Conservation (phyloP, 305 asterid species). For the Solanum hybrid region DNA sequence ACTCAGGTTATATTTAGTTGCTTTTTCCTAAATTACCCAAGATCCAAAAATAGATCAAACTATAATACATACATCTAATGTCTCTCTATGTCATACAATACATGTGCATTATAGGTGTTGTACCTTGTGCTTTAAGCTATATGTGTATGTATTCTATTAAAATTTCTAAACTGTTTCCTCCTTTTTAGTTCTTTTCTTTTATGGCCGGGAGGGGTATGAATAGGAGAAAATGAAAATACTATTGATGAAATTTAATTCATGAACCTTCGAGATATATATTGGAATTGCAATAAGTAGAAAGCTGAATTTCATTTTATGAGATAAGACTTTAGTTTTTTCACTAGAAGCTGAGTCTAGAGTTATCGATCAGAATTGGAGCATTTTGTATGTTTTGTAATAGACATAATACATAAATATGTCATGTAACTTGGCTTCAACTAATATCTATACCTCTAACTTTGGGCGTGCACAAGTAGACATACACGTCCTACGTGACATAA, state of each 20-base stretch:
- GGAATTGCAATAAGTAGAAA: neutral
- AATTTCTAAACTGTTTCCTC: neutral
- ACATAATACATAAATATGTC: no score
- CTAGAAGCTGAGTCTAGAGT: neutral
- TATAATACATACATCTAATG: neutral
- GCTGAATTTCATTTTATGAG: neutral
- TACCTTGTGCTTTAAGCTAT: neutral
- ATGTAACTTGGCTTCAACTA: no score
- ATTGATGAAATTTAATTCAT: neutral
- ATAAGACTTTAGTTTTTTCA: neutral
- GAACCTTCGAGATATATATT: neutral
- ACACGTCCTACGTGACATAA: no score
- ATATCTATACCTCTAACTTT: accelerated
- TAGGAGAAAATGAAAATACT: neutral
- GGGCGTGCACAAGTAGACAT: no score
- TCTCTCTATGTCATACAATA: neutral
- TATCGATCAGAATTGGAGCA: neutral
- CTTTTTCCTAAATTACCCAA: neutral
- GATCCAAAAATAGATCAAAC: neutral
- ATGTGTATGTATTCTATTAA: neutral
- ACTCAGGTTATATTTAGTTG: neutral
- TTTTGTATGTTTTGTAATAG: neutral
- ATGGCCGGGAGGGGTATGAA: neutral
- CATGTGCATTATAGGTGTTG: neutral
- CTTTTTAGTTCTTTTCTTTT: neutral